Conservation (phyloP, 176 grass and related monocot species). For the Carex scoparia region DNA sequence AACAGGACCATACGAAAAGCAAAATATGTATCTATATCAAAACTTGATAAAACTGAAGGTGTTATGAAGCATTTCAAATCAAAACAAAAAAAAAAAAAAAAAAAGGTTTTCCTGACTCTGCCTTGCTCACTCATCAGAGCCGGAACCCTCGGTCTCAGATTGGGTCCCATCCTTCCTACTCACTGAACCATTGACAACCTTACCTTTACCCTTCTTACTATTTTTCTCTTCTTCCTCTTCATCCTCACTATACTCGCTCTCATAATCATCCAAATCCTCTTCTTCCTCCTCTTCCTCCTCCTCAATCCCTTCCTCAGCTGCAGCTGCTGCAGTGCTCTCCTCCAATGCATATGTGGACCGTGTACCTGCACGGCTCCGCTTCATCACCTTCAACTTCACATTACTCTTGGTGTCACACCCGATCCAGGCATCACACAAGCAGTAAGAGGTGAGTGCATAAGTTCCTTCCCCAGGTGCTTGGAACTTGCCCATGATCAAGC, state of each 20-base stretch:
- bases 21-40: conserved; percentile 16
- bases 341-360: conserved; percentile 48
- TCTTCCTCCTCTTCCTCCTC: conserved; percentile 98
- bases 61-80: background rate
- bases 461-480: conserved; percentile 71
- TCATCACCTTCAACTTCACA: conserved; percentile 82
- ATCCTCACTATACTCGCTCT: conserved; percentile 96
- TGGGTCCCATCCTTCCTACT: conserved; percentile 5
- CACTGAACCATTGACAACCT: conserved; percentile 39
- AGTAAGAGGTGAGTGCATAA: conserved; percentile 64
- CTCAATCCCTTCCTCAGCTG: conserved; percentile 59
- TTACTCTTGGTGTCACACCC: conserved; percentile 83
- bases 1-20: background rate
- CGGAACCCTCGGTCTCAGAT: conserved; percentile 9
- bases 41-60: conserved; percentile 11
- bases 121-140: background rate
- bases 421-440: conserved; percentile 76
- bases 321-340: conserved; percentile 43
- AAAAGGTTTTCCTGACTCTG: background rate
- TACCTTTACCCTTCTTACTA: conserved; percentile 47
- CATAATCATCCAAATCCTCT: conserved; percentile 90
- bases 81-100: background rate
- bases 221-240: conserved; percentile 72
- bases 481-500: conserved; percentile 94
- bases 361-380: conserved; percentile 66